Percentiles rank a stretch among this genome's conserved stretches.
Evolutionary conservation across 768 basidiomycete genomes (phyloP).

Genomic region (Brasilioporus rufonigricans): DNA sequence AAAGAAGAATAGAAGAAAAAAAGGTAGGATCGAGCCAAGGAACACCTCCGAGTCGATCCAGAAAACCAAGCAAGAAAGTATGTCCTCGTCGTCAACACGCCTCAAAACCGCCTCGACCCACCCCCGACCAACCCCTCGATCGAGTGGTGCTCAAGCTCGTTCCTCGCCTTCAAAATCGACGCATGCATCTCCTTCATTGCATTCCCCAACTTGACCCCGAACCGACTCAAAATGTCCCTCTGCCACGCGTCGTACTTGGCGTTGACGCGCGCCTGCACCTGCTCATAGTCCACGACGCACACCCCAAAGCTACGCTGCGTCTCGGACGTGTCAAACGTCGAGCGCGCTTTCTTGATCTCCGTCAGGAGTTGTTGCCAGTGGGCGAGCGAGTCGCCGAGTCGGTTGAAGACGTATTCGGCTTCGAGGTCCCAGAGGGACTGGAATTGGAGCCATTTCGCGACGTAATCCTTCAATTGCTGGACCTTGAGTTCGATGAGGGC

Average conservation of each 20-base stretch:
- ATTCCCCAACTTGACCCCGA: constrained; percentile 89
- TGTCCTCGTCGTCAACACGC: too few species aligned
- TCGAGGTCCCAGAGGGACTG: constrained; percentile 99
- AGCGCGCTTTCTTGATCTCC: constrained; percentile 94
- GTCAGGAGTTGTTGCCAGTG: constrained; percentile 95
- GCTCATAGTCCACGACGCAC: constrained; percentile 95
- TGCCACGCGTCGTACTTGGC: constrained; percentile 99
- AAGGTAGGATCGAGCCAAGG: neutral
- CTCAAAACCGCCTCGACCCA: constrained; percentile 45
- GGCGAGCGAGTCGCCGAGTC: constrained; percentile 89
- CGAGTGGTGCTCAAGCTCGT: constrained; percentile 94
- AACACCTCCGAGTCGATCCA: neutral
- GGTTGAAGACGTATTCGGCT: constrained; percentile 93
- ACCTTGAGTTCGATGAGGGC: constrained; percentile 84
- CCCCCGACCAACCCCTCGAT: constrained; percentile 85
- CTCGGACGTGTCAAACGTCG: constrained; percentile 96
- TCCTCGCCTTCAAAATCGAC: constrained; percentile 85
- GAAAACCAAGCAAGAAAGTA: neutral
- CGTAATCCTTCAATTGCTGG: constrained; percentile 84
- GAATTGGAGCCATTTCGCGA: constrained; percentile 98
- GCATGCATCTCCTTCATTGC: constrained; percentile 99
- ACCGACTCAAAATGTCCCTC: constrained; percentile 87
- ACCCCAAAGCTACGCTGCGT: constrained; percentile 90
- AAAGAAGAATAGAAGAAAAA: neutral
- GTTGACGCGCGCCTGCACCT: constrained; percentile 95